These are phyloP conservation scores for Jaltomata sinuosa DNA, from an alignment of 257 asterid species.

Conservation along the genomic window DNA sequence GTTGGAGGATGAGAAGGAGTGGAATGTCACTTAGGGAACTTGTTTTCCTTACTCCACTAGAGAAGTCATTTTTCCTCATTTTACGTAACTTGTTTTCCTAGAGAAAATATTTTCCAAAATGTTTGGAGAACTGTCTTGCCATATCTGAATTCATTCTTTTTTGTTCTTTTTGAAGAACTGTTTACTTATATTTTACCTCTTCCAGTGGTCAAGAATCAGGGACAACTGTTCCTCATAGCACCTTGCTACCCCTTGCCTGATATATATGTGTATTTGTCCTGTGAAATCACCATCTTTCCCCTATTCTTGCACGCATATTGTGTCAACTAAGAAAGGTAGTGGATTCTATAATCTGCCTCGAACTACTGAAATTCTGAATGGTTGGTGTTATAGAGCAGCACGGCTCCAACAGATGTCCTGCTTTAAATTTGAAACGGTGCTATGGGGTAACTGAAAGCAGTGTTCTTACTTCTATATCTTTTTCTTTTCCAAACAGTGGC, in stretches of 20 bases:
- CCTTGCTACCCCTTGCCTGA: neutral
- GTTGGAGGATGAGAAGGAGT: neutral
- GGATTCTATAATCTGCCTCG: neutral
- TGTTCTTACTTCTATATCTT: neutral
- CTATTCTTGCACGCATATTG: neutral
- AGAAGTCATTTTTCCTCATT: neutral
- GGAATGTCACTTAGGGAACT: neutral
- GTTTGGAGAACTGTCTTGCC: too few species aligned
- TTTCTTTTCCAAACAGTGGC: constrained; percentile 52
- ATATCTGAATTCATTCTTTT: too few species aligned
- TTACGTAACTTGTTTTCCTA: neutral
- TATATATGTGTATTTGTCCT: neutral
- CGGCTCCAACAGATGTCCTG: neutral
- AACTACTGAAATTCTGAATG: neutral
- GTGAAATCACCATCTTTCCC: neutral
- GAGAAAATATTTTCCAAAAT: neutral
- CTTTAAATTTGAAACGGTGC: neutral
- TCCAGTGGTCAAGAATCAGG: neutral
- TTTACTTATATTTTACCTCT: neutral
- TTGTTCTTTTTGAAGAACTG: neutral
- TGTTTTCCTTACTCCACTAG: neutral
- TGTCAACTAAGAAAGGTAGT: neutral
- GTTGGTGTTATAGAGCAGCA: neutral
- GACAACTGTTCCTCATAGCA: neutral
- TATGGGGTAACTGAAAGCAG: neutral